These are phyloP conservation scores for Rickenella mellea DNA, from an alignment of 768 basidiomycete genomes.

Conservation along the genomic window DNA sequence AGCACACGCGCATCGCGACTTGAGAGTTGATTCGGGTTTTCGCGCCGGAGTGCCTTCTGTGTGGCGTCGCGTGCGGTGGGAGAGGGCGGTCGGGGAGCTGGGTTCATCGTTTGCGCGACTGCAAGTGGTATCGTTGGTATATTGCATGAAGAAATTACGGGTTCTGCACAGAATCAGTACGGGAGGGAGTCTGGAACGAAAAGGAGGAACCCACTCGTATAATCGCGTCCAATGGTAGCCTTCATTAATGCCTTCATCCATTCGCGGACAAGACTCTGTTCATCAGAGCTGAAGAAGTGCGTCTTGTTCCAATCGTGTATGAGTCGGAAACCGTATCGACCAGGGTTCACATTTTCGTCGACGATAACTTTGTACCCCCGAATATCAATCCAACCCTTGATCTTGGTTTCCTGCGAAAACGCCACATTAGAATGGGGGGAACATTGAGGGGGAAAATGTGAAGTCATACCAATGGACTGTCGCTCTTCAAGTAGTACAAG, in stretches of 20 bases:
- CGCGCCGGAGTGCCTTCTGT: conserved; percentile 76
- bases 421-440: background rate
- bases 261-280: conserved; percentile 75
- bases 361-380: conserved; percentile 86
- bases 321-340: conserved; percentile 91
- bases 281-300: conserved; percentile 88
- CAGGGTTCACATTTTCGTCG: conserved; percentile 87
- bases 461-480: conserved; percentile 47
- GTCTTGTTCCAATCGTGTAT: conserved; percentile 81
- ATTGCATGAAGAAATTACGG: conserved; percentile 93
- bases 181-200: background rate
- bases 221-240: conserved; percentile 91
- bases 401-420: conserved; percentile 66
- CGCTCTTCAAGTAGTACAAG: conserved; percentile 78
- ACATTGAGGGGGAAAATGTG: background rate
- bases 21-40: conserved; percentile 77
- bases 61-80: conserved; percentile 81
- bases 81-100: conserved; percentile 89
- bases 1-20: conserved; percentile 66
- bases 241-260: conserved; percentile 99
- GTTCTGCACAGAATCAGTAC: conserved; percentile 40
- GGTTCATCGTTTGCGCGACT: conserved; percentile 95
- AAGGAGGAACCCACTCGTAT: conserved; percentile 55
- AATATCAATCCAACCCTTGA: conserved; percentile 94
- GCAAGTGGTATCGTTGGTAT: conserved; percentile 92